Base-by-base conservation (phyloP, 306 rosid genomes). In the Crataegus laevigata region DNA sequence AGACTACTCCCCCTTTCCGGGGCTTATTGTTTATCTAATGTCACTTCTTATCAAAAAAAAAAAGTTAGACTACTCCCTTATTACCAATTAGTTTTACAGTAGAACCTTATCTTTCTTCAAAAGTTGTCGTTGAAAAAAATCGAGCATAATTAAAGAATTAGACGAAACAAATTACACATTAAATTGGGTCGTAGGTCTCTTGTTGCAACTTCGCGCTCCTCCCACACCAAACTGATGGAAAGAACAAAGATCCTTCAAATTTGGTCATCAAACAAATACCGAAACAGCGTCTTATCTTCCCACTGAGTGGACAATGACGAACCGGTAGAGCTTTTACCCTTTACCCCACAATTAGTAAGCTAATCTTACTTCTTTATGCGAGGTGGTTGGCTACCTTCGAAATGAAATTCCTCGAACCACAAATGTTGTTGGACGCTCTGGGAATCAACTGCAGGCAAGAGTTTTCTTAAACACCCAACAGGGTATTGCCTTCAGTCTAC, bases 1-100 rank as follows among this genome's bases (percentile, higher is more conserved):
- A 34, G 0, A 34, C 38, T 34, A 34, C 38, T 34, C 0, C 29
- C 0, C n/a, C n/a, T n/a, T n/a, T n/a, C n/a, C n/a, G n/a, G n/a
- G n/a, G n/a, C n/a, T n/a, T n/a, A n/a, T n/a, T n/a, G n/a, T n/a
- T n/a, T n/a, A n/a, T n/a, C n/a, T n/a, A n/a, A n/a, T n/a, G n/a
- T n/a, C n/a, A n/a, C n/a, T n/a, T n/a, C n/a, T n/a, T n/a, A n/a
- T n/a, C n/a, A n/a, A n/a, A n/a, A n/a, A n/a, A n/a, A n/a, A n/a
- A n/a, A 34, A 34, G 8, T 34, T 34, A 34, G 0, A 34, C 38
- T 34, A 34, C 38, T 34, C 0, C 29, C 0, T 1, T 34, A 34
- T 34, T 34, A 34, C 38, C 2, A 34, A 34, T 0, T 34, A 34
- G 0, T 34, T 34, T 34, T 34, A 34, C 38, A 2, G 0, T 34